Conservation (phyloP, 257 asterid genomes). For the Solanum gracilifrons region DNA sequence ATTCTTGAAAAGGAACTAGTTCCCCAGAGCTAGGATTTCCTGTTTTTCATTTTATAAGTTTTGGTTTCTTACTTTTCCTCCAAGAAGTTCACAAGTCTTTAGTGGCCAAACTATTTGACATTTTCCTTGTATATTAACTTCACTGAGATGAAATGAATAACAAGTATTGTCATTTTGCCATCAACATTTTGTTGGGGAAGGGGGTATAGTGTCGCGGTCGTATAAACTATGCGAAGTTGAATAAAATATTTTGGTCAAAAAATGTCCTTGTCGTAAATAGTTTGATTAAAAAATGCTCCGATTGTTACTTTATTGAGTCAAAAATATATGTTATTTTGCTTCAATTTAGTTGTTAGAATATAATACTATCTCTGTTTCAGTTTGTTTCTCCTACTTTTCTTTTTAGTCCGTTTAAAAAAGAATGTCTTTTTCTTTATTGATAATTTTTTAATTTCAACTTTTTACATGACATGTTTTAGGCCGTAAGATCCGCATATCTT, state of each 20-base stretch:
- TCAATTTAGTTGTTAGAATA: not conserved
- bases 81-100: not conserved
- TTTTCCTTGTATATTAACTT: not conserved
- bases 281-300: fast-evolving
- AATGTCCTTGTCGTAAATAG: not conserved
- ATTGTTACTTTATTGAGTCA: not conserved
- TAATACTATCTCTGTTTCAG: not conserved
- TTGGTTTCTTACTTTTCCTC: not conserved
- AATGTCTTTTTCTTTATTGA: too few species aligned
- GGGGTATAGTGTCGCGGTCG: not conserved
- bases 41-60: not conserved
- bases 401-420: too few species aligned
- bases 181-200: not conserved
- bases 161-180: not conserved
- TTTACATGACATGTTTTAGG: too few species aligned
- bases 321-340: too few species aligned
- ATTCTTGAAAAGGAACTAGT: constrained; percentile 77
- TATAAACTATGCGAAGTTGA: not conserved
- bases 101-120: not conserved
- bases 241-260: not conserved
- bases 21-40: constrained; percentile 32
- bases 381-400: not conserved
- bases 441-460: too few species aligned
- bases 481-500: fast-evolving
- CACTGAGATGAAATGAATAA: not conserved